Evolutionary conservation across 805 yeast species (phyloP), one percentile per base, ranked within the genome.

Genomic region (Metschnikowia lachancei): DNA sequence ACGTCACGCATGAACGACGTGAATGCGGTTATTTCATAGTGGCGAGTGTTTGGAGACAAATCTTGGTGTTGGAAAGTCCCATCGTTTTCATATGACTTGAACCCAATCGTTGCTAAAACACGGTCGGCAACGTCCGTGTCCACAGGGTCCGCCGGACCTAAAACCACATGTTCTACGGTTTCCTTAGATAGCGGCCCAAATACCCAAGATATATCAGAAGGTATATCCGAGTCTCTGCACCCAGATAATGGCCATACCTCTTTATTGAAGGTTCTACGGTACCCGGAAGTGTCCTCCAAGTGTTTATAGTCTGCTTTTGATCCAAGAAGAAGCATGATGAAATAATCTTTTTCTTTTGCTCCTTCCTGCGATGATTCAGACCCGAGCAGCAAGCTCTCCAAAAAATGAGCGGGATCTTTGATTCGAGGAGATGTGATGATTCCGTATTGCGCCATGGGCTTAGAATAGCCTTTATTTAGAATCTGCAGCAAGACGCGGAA

Each of bases 391-490:
- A 74, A 50, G 48, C 69, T 72, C 2, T 47, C 36, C 24, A 57
- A 33, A 20, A 67, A 54, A 1, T 51, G 22, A 0, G 50, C 51
- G 1, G 53, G 46, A 24, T 53, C 22, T 39, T 69, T 67, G 22
- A 81, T 64, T 43, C 86, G 64, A 4, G 70, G 62, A 0, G 76
- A 62, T 13, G 53, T 50, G 16, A 81, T 69, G 7, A 77, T 56
- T 1, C 68, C 65, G 53, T 64, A 81, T 51, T 68, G 69, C 58
- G 49, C 68, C 46, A 75, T 62, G 9, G 77, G 75, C 48, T 73
- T 76, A 49, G 73, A 64, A 58, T 80, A 81, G 1, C 80, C 80
- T 45, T 69, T 65, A 56, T 81, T 81, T 46, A 81, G 59, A n/a
- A 75, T 46, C 7, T 57, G 46, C 5, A 56, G 49, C 55, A 51